Percentiles rank a stretch among this genome's conserved stretches.
Conservation (phyloP, 768 basidiomycete genomes). For the Pulveroboletus frians region DNA sequence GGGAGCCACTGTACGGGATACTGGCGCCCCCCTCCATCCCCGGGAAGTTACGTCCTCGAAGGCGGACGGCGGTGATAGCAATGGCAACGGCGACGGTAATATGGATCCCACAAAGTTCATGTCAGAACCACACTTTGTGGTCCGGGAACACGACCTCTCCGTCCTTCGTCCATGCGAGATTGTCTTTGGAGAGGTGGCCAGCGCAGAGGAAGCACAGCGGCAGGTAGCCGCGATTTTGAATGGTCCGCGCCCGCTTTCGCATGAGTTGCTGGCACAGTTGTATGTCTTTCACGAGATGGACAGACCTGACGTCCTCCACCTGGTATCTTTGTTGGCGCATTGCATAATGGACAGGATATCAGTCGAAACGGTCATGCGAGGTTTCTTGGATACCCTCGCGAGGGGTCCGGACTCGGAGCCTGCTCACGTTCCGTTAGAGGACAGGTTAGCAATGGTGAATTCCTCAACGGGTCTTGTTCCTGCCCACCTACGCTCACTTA, state of each 20-base stretch:
- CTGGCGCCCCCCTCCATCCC: not conserved
- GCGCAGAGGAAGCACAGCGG: constrained; percentile 32
- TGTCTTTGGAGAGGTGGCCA: constrained; percentile 15
- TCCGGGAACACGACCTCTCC: constrained; percentile 21
- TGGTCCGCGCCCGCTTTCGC: constrained; percentile 35
- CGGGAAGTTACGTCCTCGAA: not conserved
- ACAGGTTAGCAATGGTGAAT: constrained; percentile 39
- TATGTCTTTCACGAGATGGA: too few relatives aligned
- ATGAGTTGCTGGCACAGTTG: constrained; percentile 31
- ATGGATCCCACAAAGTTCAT: not conserved
- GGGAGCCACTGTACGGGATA: too few relatives aligned
- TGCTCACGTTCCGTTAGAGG: constrained; percentile 26
- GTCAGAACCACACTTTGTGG: constrained; percentile 34
- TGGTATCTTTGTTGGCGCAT: constrained; percentile 44
- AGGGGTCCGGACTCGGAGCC: not conserved
- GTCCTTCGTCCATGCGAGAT: constrained; percentile 25
- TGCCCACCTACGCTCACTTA: constrained; percentile 23
- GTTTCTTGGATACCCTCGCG: too few relatives aligned
- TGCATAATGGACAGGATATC: constrained; percentile 47
- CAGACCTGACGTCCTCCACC: constrained; percentile 32
- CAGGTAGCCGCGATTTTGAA: constrained; percentile 30
- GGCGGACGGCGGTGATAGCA: too few relatives aligned
- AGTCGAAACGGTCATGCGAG: constrained; percentile 23
- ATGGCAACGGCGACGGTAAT: not conserved
- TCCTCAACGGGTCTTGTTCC: constrained; percentile 38